These are phyloP conservation scores for Capsicum rhomboideum DNA, from an alignment of 257 asterid species.

Conservation along the genomic window DNA sequence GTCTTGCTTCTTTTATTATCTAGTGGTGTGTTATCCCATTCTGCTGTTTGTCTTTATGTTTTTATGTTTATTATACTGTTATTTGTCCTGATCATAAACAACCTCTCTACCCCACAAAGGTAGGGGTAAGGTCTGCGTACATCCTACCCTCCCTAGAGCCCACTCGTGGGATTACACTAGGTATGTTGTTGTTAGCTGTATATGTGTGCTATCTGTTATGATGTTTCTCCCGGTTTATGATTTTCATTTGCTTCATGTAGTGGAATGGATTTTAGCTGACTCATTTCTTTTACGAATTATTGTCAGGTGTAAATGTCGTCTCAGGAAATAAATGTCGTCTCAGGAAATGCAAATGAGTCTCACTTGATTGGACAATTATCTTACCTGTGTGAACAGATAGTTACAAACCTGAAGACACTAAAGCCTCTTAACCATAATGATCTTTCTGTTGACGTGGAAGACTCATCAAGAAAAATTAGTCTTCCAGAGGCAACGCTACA, in stretches of 20 bases:
- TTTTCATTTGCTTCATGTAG: neutral
- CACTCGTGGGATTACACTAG: too few species aligned
- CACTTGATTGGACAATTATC: constrained; percentile 28
- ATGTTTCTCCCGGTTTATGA: neutral
- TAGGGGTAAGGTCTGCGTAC: too few species aligned
- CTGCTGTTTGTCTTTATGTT: too few species aligned
- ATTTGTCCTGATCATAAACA: too few species aligned
- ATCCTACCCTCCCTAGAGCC: too few species aligned
- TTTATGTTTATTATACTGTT: too few species aligned
- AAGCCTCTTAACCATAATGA: constrained; percentile 15
- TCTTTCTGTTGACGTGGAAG: constrained; percentile 25
- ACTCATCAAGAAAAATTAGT: constrained; percentile 14
- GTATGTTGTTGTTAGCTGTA: too few species aligned
- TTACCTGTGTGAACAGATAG: constrained; percentile 47
- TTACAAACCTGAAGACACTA: constrained; percentile 29
- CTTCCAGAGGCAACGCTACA: constrained; percentile 28
- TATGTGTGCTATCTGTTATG: neutral
- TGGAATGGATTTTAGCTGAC: neutral
- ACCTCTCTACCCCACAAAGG: too few species aligned
- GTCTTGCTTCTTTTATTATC: too few species aligned
- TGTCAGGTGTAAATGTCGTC: constrained; percentile 34
- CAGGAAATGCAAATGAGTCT: constrained; percentile 15
- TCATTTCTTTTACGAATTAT: constrained; percentile 5
- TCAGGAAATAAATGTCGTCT: too few species aligned
- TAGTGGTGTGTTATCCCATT: too few species aligned